Conservation (phyloP, 2,329 filamentous ascomycete species). For the Rhytidhysteron rufulum region DNA sequence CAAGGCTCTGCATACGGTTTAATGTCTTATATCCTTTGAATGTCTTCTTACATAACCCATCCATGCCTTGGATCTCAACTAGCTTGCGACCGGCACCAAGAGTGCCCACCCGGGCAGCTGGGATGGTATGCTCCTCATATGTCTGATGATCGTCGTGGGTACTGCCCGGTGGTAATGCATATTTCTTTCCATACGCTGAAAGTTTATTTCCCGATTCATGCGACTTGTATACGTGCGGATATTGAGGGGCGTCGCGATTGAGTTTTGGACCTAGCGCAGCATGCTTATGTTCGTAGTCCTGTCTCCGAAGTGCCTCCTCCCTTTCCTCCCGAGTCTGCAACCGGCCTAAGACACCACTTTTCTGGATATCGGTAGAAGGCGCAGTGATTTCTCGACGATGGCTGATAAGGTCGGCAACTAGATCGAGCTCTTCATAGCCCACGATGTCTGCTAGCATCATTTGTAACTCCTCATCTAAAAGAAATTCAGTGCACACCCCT, state of each 20-base stretch:
- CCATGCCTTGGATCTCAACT: conserved; percentile 74
- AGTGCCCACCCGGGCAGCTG: conserved; percentile 73
- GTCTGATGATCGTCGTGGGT: conserved; percentile 67
- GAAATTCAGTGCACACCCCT: too few species aligned
- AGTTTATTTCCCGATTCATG: conserved; percentile 84
- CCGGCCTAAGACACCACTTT: conserved; percentile 48
- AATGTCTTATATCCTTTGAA: conserved; percentile 91
- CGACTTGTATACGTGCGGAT: conserved; percentile 88
- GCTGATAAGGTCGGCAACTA: conserved; percentile 85
- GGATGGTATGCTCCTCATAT: conserved; percentile 87
- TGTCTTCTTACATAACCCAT: conserved; percentile 83
- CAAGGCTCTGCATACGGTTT: conserved; percentile 96
- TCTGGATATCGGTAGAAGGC: conserved; percentile 21
- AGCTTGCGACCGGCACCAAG: conserved; percentile 71
- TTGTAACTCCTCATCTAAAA: conserved; percentile 76
- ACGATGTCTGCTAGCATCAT: conserved; percentile 84
- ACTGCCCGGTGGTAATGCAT: conserved; percentile 73
- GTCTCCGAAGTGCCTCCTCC: conserved; percentile 69
- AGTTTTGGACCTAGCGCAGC: conserved; percentile 67
- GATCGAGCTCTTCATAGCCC: conserved; percentile 88
- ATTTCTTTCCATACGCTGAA: conserved; percentile 74
- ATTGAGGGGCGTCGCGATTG: conserved; percentile 66
- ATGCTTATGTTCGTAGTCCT: conserved; percentile 81
- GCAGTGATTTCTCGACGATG: conserved; percentile 64
- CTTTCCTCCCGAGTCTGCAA: conserved; percentile 74